Evolutionary conservation across 768 basidiomycete species (phyloP).

Genomic region (Leccinum rimulosum): DNA sequence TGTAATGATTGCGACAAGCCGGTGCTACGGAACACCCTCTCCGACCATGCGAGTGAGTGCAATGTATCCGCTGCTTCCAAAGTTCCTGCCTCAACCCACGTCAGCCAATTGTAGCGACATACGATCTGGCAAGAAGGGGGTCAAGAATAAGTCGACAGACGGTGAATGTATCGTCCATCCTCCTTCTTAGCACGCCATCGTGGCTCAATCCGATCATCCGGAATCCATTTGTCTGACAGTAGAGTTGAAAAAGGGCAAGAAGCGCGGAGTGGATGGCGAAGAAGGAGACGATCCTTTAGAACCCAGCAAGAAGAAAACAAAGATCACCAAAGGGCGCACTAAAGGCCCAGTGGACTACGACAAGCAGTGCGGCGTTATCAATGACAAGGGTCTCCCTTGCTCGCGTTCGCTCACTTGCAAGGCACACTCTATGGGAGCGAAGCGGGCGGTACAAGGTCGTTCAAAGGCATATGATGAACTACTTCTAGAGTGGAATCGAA

Average conservation of each 20-base stretch:
- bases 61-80: not conserved
- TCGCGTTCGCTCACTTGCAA: conserved; percentile 97
- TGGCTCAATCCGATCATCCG: conserved; percentile 4
- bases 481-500: conserved; percentile 88
- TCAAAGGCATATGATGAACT: conserved; percentile 83
- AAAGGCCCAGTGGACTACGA: conserved; percentile 90
- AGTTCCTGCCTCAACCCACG: conserved; percentile 3
- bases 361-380: conserved; percentile 95
- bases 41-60: conserved; percentile 71
- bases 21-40: conserved; percentile 68
- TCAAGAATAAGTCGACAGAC: conserved; percentile 52
- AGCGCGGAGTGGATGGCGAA: conserved; percentile 78
- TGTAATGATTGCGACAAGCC: conserved; percentile 85
- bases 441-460: conserved; percentile 87
- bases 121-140: conserved; percentile 51
- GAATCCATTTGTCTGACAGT: conserved; percentile 13
- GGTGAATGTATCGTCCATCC: conserved; percentile 40
- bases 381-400: conserved; percentile 90
- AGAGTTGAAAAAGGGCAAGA: conserved; percentile 60
- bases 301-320: conserved; percentile 79
- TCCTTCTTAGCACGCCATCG: not conserved
- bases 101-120: conserved; percentile 63
- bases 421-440: conserved; percentile 95
- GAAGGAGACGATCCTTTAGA: conserved; percentile 59
- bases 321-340: conserved; percentile 73